Percentiles rank a stretch among this genome's conserved stretches.
These are phyloP conservation scores for Hypseocharis bilobata DNA, from an alignment of 441 rosid species.

Conservation along the genomic window DNA sequence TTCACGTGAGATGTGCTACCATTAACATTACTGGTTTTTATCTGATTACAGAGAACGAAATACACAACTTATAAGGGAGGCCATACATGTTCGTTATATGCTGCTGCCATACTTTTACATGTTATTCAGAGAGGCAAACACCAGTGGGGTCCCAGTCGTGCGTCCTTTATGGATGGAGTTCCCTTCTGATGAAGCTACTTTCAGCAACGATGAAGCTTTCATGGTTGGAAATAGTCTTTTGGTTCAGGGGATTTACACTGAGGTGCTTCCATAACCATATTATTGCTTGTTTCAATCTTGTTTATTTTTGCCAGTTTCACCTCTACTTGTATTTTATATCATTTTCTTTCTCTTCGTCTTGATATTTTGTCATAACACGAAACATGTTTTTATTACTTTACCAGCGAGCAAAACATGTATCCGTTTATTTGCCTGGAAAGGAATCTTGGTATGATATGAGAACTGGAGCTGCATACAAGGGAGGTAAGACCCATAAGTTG, in stretches of 20 bases:
- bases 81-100: slow-evolving; percentile 73
- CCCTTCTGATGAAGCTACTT: slow-evolving; percentile 77
- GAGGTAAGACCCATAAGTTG: slow-evolving; percentile 64
- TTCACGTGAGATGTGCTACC: too few relatives aligned
- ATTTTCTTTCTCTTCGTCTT: slow-evolving; percentile 12
- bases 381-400: slow-evolving; percentile 16
- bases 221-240: slow-evolving; percentile 85
- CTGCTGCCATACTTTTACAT: slow-evolving; percentile 89
- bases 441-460: slow-evolving; percentile 80
- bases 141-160: slow-evolving; percentile 67
- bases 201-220: slow-evolving; percentile 83
- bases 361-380: slow-evolving; percentile 3
- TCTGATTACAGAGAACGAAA: slow-evolving; percentile 60
- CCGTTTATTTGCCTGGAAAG: slow-evolving; percentile 86
- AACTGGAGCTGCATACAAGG: slow-evolving; percentile 57
- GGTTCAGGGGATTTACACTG: slow-evolving; percentile 84
- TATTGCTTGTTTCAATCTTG: background rate
- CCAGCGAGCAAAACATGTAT: slow-evolving; percentile 62
- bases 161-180: slow-evolving; percentile 99
- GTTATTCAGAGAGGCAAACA: slow-evolving; percentile 85
- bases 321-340: background rate
- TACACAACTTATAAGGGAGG: slow-evolving; percentile 76
- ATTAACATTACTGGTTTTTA: background rate
- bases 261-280: slow-evolving; percentile 38
- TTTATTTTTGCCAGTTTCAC: background rate